A percentile compares a stretch with the other conserved stretches of the same genome.
phyloP scores from a whole-genome alignment of 768 basidiomycete genomes.

The Pulveroboletus sp. region DNA sequence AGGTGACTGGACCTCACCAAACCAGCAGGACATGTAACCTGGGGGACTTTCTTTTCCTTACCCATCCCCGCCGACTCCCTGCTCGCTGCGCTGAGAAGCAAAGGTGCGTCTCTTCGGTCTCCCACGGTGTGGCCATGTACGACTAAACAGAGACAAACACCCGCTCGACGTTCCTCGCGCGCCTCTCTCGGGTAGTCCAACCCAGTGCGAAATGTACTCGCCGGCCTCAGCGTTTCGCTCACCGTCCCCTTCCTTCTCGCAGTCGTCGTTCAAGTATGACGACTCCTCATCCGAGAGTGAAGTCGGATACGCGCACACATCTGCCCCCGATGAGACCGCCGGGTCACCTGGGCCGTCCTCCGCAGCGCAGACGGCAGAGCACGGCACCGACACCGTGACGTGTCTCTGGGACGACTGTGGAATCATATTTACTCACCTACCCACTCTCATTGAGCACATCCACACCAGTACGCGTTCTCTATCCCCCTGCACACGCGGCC shows the following conservation, averaged over 20 bases:
- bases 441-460: conserved; percentile 76
- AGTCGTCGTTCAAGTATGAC: conserved; percentile 26
- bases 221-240: conserved; percentile 38
- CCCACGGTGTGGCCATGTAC: not conserved
- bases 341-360: conserved; percentile 22
- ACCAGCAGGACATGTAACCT: too few species aligned
- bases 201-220: conserved; percentile 30
- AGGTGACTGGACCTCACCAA: too few species aligned
- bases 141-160: conserved; percentile 15
- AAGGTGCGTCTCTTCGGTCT: too few species aligned
- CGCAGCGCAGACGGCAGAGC: conserved; percentile 15
- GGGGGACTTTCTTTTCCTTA: too few species aligned
- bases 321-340: conserved; percentile 13
- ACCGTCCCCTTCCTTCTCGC: conserved; percentile 38
- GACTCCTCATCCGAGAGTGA: conserved; percentile 27
- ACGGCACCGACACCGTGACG: conserved; percentile 52
- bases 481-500: too few species aligned
- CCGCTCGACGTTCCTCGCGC: conserved; percentile 9
- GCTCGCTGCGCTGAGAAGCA: too few species aligned
- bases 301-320: conserved; percentile 6
- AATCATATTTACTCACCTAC: conserved; percentile 64
- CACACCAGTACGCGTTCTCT: conserved; percentile 56
- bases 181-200: too few species aligned
- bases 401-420: conserved; percentile 87
- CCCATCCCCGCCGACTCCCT: too few species aligned